Conservation (phyloP, 2,329 filamentous ascomycete genomes). For the Eutypa lata region DNA sequence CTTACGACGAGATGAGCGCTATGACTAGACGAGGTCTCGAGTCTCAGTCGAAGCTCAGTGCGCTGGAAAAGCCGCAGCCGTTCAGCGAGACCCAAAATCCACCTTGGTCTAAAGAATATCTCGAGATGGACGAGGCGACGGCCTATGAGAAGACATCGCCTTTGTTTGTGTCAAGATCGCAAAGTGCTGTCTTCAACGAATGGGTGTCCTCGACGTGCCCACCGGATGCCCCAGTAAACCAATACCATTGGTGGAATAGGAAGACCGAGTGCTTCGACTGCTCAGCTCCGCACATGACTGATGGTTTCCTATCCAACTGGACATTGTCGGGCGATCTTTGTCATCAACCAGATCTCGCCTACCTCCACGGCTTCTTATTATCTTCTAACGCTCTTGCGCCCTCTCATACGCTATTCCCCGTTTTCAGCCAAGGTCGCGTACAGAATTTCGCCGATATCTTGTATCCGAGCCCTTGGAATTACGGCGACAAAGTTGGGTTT, state of each 20-base stretch:
- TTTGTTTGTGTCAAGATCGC: constrained; percentile 23
- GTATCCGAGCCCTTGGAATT: constrained; percentile 39
- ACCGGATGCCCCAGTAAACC: constrained; percentile 41
- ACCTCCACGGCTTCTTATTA: constrained; percentile 50
- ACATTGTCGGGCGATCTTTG: constrained; percentile 43
- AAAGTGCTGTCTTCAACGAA: constrained; percentile 32
- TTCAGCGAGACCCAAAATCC: constrained; percentile 20
- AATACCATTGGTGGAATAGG: constrained; percentile 36
- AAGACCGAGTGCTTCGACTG: constrained; percentile 31
- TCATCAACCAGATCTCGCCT: constrained; percentile 43
- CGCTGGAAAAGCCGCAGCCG: constrained; percentile 16
- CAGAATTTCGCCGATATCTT: constrained; percentile 53
- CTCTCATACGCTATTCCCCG: constrained; percentile 46
- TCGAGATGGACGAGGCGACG: constrained; percentile 17
- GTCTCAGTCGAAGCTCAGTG: constrained; percentile 20
- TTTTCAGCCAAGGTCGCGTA: constrained; percentile 55
- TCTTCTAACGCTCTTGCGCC: constrained; percentile 41
- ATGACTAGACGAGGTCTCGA: constrained; percentile 25
- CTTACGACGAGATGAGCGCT: constrained; percentile 38
- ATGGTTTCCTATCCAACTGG: constrained; percentile 43
- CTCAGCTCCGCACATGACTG: constrained; percentile 33
- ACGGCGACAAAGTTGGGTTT: constrained; percentile 35
- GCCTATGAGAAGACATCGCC: constrained; percentile 21
- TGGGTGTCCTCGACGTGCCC: constrained; percentile 40
- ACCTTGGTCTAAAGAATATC: constrained; percentile 19